Conservation (phyloP, 108 stramenopile genomes). For the Nitzschia palea region DNA sequence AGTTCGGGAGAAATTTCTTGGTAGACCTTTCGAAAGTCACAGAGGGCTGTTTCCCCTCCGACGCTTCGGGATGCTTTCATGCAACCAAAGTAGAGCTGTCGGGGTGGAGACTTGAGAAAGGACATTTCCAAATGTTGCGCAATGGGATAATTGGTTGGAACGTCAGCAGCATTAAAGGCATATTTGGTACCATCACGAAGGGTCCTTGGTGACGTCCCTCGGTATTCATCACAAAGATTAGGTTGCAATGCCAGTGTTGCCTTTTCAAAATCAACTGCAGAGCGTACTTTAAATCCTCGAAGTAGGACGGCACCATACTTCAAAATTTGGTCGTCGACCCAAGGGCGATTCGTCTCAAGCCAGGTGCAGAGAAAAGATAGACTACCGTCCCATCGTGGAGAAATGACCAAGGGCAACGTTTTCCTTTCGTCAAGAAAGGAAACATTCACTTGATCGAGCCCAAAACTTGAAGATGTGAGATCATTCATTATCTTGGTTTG, state of each 20-base stretch:
- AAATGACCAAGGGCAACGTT: slow-evolving; percentile 21
- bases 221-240: slow-evolving; percentile 38
- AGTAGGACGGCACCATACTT: slow-evolving; percentile 50
- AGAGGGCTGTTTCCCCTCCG: slow-evolving; percentile 40
- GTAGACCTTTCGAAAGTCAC: slow-evolving; percentile 42
- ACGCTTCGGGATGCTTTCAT: slow-evolving; percentile 24
- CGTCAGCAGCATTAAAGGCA: slow-evolving; percentile 47
- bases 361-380: slow-evolving; percentile 8
- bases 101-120: slow-evolving; percentile 33
- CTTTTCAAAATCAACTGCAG: slow-evolving; percentile 27
- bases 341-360: slow-evolving; percentile 21
- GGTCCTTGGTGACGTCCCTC: slow-evolving; percentile 48
- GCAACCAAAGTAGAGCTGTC: slow-evolving; percentile 30
- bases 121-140: slow-evolving; percentile 48
- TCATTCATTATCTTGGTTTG: no score
- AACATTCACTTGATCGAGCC: slow-evolving; percentile 23
- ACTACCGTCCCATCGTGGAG: slow-evolving; percentile 17
- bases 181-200: slow-evolving; percentile 24
- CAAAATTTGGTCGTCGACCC: slow-evolving; percentile 41
- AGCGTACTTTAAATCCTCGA: slow-evolving; percentile 39
- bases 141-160: slow-evolving; percentile 39
- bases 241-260: slow-evolving; percentile 27
- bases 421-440: slow-evolving; percentile 8
- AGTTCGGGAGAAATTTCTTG: slow-evolving; percentile 27
- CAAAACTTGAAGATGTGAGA: not conserved